Evolutionary conservation across 2,329 filamentous ascomycete species (phyloP), one percentile per base, ranked within the genome.

Genomic region (Dothiorella sarmentorum): DNA sequence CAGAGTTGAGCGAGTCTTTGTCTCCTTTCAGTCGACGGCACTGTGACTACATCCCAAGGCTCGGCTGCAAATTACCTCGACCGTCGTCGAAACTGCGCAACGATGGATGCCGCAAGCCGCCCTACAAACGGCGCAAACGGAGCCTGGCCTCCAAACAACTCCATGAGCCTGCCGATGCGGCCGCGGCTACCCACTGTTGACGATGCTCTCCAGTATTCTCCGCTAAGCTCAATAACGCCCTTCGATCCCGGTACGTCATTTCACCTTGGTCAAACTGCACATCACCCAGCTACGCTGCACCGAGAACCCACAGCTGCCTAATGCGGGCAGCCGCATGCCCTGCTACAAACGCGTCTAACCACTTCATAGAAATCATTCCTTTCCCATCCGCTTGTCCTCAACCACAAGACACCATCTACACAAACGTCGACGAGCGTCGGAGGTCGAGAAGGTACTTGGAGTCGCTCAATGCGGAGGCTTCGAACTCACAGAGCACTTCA

Each of bases 121-220:
- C 18, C 38, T 29, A 62, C 56, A 52, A 61, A 61, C 40, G 61
- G 61, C 43, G 58, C 63, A 37, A 66, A 69, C 49, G 65, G 63
- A 31, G 60, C 66, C 60, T 71, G 69, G 68, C 70, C 67, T 65
- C 58, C 37, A 17, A 40, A 62, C 65, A 68, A 71, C 63, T 68
- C 69, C 38, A 64, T 43, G 57, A 35, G 24, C 7, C 37, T 69
- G 11, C 67, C 68, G 20, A 66, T 73, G 13, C 65, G 69, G 13
- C 70, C 70, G 45, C 66, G 74, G 24, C 71, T 78, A 38, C 76
- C 78, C 10, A 80, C 77, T 3, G 82, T 94, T 11, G 82, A 87
- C 59, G 88, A 94, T 68, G 89, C 89, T 27, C 78, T 94, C 44
- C 88, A 89, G n/a, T 92, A 86, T 73, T 90, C 89, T 53, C 90